Evolutionary conservation across 2,329 filamentous ascomycete genomes (phyloP), one percentile per base, ranked within the genome.

Genomic region (Emmonsiellopsis sp.): DNA sequence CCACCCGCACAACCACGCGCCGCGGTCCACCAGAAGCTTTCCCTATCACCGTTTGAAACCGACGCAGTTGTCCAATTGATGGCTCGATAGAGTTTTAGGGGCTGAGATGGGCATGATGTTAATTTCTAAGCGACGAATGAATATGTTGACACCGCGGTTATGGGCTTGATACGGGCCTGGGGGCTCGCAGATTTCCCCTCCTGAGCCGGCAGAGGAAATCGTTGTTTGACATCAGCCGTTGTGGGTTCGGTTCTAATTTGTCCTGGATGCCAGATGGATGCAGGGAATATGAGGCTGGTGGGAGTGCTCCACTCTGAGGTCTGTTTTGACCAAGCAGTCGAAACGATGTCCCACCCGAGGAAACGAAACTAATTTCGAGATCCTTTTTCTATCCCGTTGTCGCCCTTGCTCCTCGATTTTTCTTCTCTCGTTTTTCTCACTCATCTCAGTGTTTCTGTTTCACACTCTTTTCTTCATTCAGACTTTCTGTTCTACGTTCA

Each of bases 351-450:
- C 47, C 46, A 30, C 34, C 31, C 16, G 16, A 15, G 30, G 50
- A 52, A 45, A 38, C 40, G 50, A 43, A 41, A 50, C 50, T 49
- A 26, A n/a, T 15, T 38, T 32, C 11, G 11, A 37, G 15, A 35
- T 37, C 41, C 41, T 8, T 40, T 38, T 40, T 49, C 13, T 37
- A 35, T 52, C 32, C 34, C 44, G 45, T 46, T 52, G 41, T 49
- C 51, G 47, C 42, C 51, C 30, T 11, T 15, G 30, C n/a, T 45
- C 35, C 49, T 38, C 51, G 54, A 46, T 52, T 43, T 46, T 37
- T 54, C 51, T 32, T 51, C 47, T 55, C 54, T 58, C 54, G 55
- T 55, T 51, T 54, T 61, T 55, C 50, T 56, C 38, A 37, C 15
- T 51, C 51, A 46, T 55, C 56, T 45, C 54, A 57, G 48, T 38